phyloP scores from a whole-genome alignment of 2,329 filamentous ascomycete genomes.

The Sarocladium strictum region DNA sequence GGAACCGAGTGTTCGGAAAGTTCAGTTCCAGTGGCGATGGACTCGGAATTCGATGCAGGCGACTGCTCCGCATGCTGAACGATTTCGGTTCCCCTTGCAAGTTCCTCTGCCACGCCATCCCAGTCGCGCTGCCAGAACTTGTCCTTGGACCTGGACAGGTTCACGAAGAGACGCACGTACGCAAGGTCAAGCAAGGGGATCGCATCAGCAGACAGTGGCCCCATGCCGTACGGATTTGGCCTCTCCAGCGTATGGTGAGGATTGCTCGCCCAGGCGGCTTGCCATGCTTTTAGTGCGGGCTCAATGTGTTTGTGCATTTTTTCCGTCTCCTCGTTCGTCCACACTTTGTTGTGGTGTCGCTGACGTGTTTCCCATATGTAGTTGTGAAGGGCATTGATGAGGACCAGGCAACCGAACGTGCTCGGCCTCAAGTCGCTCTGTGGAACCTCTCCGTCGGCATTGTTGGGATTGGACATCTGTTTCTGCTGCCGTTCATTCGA shows the following conservation, averaged over 20 bases:
- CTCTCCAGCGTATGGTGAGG: constrained; percentile 77
- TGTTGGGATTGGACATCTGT: constrained; percentile 22
- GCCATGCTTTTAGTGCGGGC: constrained; percentile 89
- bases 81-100: constrained; percentile 71
- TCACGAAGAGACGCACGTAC: constrained; percentile 88
- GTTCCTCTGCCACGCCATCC: constrained; percentile 82
- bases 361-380: constrained; percentile 98
- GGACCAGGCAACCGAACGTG: constrained; percentile 82
- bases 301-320: constrained; percentile 96
- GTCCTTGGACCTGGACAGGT: constrained; percentile 86
- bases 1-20: constrained; percentile 40
- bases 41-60: constrained; percentile 41
- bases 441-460: constrained; percentile 34
- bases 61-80: constrained; percentile 65
- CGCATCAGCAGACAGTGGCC: constrained; percentile 81
- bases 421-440: constrained; percentile 70
- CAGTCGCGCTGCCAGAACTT: constrained; percentile 93
- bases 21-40: constrained; percentile 30
- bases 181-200: constrained; percentile 88
- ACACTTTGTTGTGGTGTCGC: constrained; percentile 78
- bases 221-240: constrained; percentile 75
- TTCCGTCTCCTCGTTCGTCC: constrained; percentile 89
- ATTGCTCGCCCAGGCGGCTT: constrained; percentile 84
- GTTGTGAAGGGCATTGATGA: constrained; percentile 94
- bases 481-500: constrained; percentile 63